Evolutionary conservation across 495 filamentous ascomycete genomes (phyloP), one percentile per base, ranked within the genome.

Genomic region (Talaromyces adpressus): DNA sequence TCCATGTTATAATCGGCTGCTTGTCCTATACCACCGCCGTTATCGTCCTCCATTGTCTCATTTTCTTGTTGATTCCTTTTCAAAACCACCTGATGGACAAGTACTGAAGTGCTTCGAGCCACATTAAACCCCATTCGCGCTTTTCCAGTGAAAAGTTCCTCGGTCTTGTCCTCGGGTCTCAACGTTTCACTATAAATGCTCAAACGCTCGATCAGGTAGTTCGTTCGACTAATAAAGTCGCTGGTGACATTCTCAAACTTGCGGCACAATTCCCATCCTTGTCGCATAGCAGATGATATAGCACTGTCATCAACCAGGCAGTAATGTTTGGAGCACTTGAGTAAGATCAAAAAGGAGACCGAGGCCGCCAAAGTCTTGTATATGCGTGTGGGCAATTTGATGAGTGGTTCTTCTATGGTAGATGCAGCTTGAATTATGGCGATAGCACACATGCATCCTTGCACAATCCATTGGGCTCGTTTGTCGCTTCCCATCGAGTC

Each of bases 51-150:
- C 5, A 18, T 62, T 22, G 23, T 32, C 16, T 29, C 18, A 7
- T 52, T 61, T 14, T 51, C 59, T 16, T 61, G 59, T 8, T 61
- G 59, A 7, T n/a, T 20, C 23, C 27, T 47, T 12, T 51, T 49
- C 45, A 30, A 32, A n/a, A 22, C 27, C 41, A 14, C 29, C 14
- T 29, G 52, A 16, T 58, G 56, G 18, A 58, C n/a, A 32, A 58
- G 56, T 1, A 53, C 6, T 12, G 47, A 16, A n/a, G 45, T 36
- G 16, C 60, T 62, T 9, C 41, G 45, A 6, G 29, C 60, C 4
- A 62, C n/a, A 34, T 62, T 62, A 16, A 30, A 47, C 4, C 60
- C 60, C 60, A 62, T 34, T 34, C 60, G 12, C n/a, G 60, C 16
- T 34, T 62, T 62, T 2, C 20, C 12, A n/a, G 27, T 49, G 4